These are phyloP conservation scores for Ophiognomonia clavigignenti-juglandacearum DNA, from an alignment of 2,329 filamentous ascomycete genomes.

Conservation along the genomic window DNA sequence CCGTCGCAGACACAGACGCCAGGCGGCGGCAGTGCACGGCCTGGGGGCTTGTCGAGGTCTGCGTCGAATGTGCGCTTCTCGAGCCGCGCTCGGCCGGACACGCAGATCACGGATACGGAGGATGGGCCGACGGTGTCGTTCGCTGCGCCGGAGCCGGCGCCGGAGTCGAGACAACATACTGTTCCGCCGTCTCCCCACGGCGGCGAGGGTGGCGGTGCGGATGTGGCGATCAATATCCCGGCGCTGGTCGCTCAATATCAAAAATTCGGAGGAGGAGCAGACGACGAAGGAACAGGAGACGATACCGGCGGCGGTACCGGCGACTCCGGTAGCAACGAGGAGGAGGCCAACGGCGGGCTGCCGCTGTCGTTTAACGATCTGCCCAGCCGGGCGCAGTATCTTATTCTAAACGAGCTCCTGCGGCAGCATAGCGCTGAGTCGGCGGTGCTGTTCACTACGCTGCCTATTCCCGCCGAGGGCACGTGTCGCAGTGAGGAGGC, in stretches of 20 bases:
- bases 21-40: conserved; percentile 16
- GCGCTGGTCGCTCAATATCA: conserved; percentile 39
- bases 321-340: conserved; percentile 23
- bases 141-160: no score
- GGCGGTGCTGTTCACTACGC: conserved; percentile 75
- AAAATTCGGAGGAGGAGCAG: no score
- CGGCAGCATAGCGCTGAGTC: conserved; percentile 62
- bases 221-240: conserved; percentile 38
- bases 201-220: no score
- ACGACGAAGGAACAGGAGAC: conserved; percentile 22
- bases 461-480: conserved; percentile 75
- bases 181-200: no score
- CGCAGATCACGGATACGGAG: no score
- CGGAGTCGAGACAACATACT: no score
- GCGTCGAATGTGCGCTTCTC: no score
- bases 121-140: no score
- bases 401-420: conserved; percentile 85
- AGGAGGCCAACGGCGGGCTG: conserved; percentile 45
- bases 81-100: no score
- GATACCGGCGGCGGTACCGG: no score
- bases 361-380: conserved; percentile 82
- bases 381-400: conserved; percentile 76
- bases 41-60: no score
- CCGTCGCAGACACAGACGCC: no score
- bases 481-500: conserved; percentile 66